phyloP scores from a whole-genome alignment of 345 rosid genomes.

The Pistacia atlantica region DNA sequence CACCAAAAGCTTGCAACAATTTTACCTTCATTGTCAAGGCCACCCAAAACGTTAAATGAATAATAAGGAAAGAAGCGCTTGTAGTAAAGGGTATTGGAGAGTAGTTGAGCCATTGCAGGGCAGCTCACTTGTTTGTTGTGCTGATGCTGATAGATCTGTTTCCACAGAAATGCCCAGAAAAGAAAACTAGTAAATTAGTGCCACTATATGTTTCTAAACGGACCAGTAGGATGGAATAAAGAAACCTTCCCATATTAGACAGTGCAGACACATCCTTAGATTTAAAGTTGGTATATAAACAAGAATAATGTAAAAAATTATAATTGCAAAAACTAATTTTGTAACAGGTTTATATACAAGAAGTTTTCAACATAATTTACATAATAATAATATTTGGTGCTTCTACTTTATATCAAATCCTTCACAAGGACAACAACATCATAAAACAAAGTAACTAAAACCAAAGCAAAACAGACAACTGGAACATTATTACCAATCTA shows the following conservation, averaged over 20 bases:
- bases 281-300: background rate
- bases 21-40: slow-evolving; percentile 91
- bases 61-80: slow-evolving; percentile 98
- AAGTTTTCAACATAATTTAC: background rate
- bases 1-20: background rate
- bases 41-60: slow-evolving; percentile 91
- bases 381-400: background rate
- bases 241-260: background rate
- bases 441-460: background rate
- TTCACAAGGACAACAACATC: background rate
- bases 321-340: background rate
- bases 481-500: background rate
- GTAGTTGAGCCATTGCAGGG: slow-evolving; percentile 94
- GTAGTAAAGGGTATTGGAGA: slow-evolving; percentile 95
- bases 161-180: background rate
- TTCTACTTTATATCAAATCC: background rate
- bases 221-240: background rate
- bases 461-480: background rate
- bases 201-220: background rate
- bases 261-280: background rate
- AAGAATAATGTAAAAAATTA: background rate
- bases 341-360: background rate
- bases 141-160: slow-evolving; percentile 95
- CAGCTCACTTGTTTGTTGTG: slow-evolving; percentile 99
- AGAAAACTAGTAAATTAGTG: background rate